Conservation (phyloP, 2,329 filamentous ascomycete species). For the Bipolaris sorokiniana region DNA sequence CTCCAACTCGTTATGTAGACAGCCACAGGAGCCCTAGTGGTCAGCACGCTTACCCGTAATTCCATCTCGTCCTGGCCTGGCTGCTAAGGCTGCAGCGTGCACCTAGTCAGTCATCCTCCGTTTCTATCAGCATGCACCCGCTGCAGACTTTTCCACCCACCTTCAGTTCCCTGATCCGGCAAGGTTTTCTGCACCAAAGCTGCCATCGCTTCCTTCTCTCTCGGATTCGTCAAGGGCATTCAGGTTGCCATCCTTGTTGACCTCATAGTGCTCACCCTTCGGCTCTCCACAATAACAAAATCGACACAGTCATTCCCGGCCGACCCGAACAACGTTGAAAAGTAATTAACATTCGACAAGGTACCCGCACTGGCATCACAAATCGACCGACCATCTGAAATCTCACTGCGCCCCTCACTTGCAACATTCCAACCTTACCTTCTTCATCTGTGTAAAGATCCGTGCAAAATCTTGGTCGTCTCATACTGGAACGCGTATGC, state of each 20-base stretch:
- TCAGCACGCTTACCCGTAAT: background rate
- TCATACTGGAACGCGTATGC: background rate
- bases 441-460: background rate
- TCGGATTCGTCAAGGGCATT: background rate
- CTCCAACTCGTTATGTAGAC: background rate
- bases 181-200: background rate
- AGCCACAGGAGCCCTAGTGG: background rate
- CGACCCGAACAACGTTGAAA: background rate
- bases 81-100: background rate
- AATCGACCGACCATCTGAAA: conserved; percentile 6
- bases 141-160: background rate
- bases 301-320: background rate
- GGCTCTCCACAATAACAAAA: conserved; percentile 10
- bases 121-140: background rate
- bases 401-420: background rate
- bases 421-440: background rate
- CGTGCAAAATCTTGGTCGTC: background rate
- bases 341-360: background rate
- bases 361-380: background rate
- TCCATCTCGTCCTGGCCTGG: background rate
- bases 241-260: background rate
- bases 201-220: background rate
- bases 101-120: background rate
- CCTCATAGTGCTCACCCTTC: conserved; percentile 10
- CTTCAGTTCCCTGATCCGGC: background rate